These are phyloP conservation scores for Cyberlindnera xishuangbannaensis DNA, from an alignment of 805 yeast genomes.

Conservation along the genomic window DNA sequence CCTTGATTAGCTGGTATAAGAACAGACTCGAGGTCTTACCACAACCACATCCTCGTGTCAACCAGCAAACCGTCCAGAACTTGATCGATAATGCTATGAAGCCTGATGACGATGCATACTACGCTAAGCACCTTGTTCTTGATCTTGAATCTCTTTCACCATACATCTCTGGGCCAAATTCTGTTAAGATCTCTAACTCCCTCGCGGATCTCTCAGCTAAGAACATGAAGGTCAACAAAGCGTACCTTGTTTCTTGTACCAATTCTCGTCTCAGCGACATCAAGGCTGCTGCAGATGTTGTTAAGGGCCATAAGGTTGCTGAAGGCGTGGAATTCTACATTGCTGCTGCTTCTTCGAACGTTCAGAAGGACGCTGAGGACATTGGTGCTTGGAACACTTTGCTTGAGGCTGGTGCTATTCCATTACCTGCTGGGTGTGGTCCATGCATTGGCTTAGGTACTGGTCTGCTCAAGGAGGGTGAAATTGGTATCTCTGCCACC, in stretches of 20 bases:
- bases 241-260: conserved; percentile 96
- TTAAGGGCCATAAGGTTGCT: conserved; percentile 74
- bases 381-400: conserved; percentile 90
- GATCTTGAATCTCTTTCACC: conserved; percentile 82
- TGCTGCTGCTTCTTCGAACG: conserved; percentile 94
- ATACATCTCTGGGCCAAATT: conserved; percentile 92
- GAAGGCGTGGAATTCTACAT: conserved; percentile 91
- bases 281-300: conserved; percentile 87
- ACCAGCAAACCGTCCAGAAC: conserved; percentile 47
- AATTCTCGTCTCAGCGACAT: conserved; percentile 91
- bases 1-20: conserved; percentile 72
- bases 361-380: conserved; percentile 87
- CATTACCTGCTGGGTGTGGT: conserved; percentile 98
- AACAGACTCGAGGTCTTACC: conserved; percentile 50
- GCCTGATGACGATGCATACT: conserved; percentile 74
- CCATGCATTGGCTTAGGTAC: conserved; percentile 98
- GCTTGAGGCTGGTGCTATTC: conserved; percentile 87
- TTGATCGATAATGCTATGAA: conserved; percentile 36
- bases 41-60: conserved; percentile 81
- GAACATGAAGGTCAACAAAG: conserved; percentile 80
- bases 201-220: conserved; percentile 67
- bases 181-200: conserved; percentile 85
- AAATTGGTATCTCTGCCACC: conserved; percentile 97
- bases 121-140: conserved; percentile 81
- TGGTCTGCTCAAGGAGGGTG: conserved; percentile 91